Evolutionary conservation across 2,329 filamentous ascomycete species (phyloP), one percentile per base, ranked within the genome.

Genomic region (Parastagonospora avenae): DNA sequence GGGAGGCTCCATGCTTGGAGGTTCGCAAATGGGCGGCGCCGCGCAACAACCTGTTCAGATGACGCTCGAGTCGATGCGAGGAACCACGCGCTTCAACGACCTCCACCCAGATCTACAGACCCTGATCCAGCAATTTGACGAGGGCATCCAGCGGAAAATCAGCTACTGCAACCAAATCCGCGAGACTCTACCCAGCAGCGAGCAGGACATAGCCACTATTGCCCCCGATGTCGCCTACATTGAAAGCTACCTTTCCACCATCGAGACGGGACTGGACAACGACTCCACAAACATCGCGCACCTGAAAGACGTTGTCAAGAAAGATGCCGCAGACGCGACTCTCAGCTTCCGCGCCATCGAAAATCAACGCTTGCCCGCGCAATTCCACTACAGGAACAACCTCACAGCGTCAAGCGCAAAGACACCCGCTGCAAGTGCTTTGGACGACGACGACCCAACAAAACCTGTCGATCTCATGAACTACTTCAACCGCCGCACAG

Each of bases 21-120:
- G 50, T 10, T 52, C 65, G 8, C 64, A 67, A 14, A 68, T 74
- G 47, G 64, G 62, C 27, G 62, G 48, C 16, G 55, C 33, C 41
- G 55, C 67, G 32, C 64, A 68, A 41, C 65, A 70, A 42, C 58
- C 62, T n/a, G 60, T 70, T 11, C 64, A 72, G 47, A 60, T 64
- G 40, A 62, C 62, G 2, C 63, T 68, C 14, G 84, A 84, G 62
- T 90, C 90, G 68, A 80, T 97, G 53, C 86, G 91, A 45, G 88
- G 89, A 12, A 96, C 92, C 0, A 96, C 92, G 3, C 90, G 94
- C 55, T 97, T 94, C 78, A 91, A 92, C 69, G 93, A 96, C 73
- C 86, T 96, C 27, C 85, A 90, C 53, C 89, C 93, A 60, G 85
- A 90, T 28, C 79, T 96, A 12, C 91, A 96, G 68, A 84, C 86